Base-by-base conservation (phyloP, 106 monocot genomes). In the Posidonia australis region DNA sequence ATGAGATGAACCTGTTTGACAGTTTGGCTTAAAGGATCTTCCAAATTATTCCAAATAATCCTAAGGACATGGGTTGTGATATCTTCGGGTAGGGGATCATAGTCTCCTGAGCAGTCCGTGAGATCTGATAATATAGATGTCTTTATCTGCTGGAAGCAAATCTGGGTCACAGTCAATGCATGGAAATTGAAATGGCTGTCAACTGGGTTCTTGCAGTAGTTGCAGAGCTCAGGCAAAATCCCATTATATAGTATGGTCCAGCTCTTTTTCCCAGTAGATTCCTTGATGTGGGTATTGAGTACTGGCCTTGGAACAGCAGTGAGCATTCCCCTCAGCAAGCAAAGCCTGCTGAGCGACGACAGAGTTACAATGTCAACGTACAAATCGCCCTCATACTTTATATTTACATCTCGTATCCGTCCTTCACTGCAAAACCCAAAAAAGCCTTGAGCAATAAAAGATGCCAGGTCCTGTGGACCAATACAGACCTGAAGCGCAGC, bases 141-240 rank as follows among this genome's bases (percentile, higher is more conserved):
- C 51, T 88, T 91, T 62, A 98, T 91, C 78, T 91, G 98, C 68
- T 98, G 98, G 75, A 98, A 77, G 72, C 91, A 84, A 32, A 98
- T 98, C 69, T 98, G 98, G 1, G 80, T 77, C 62, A 98, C 98
- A 19, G 98, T 98, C 32, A 98, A 77, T n/a, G 83, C 82, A 60
- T 98, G 98, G 74, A 98, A 98, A 75, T 98, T 98, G 85, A 98
- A 98, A 76, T 98, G 98, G 67, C 87, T 91, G 68, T 98, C 98
- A 65, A 79, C 56, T 62, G 90, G 98, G 36, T 88, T 85, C 61
- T 91, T 87, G 44, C 87, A 91, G 28, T 87, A 87, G 56, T 64
- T 75, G 54, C 98, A 98, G 26, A 98, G 84, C 62, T 91, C 98
- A 28, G 91, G 87, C 23, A 98, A 67, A 44, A 98, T 85, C 10